Evolutionary conservation across 108 stramenopile species (phyloP), one percentile per base, ranked within the genome.

Genomic region (Cylindrotheca fusiformis): DNA sequence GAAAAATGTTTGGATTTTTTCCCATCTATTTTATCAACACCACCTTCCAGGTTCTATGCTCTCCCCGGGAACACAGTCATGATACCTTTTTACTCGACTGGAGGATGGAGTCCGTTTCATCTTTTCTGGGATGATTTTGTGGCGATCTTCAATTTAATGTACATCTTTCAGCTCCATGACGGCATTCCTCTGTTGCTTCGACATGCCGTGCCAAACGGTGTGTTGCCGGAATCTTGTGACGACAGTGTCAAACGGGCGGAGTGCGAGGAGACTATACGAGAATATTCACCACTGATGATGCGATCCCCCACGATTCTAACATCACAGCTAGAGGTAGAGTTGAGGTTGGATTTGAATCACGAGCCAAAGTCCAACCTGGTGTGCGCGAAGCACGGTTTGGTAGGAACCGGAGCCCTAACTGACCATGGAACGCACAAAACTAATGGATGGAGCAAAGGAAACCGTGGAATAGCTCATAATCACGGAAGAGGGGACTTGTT

Each of bases 51-150:
- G 33, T 67, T 65, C 46, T 76, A 78, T 55, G 59, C 67, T 36
- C 36, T 79, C 10, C 74, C 75, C n/a, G 30, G 29, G 0, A 31
- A 74, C 24, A 47, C 70, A 0, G 63, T 83, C 19, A 49, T 79
- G 52, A 54, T 81, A 47, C 82, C 82, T 4, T 82, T 78, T 70
- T 74, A 82, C 60, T 74, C 75, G 10, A 29, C 81, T 29, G 69
- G 69, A 1, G 78, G 56, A 12, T 75, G 52, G 41, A 81, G 73
- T 49, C 58, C 54, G 17, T 68, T 65, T 12, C 67, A 69, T 69
- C 30, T 47, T 12, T 55, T 85, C 4, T 85, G 79, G 76, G 84
- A 85, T 55, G 79, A 80, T 41, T 74, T 77, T 52, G 58, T 86
- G 14, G 65, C 81, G 18, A 52, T 82, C 21, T 82, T 52, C 52